These are phyloP conservation scores for Metschnikowia hibisci DNA, from an alignment of 805 yeast species.

Conservation along the genomic window DNA sequence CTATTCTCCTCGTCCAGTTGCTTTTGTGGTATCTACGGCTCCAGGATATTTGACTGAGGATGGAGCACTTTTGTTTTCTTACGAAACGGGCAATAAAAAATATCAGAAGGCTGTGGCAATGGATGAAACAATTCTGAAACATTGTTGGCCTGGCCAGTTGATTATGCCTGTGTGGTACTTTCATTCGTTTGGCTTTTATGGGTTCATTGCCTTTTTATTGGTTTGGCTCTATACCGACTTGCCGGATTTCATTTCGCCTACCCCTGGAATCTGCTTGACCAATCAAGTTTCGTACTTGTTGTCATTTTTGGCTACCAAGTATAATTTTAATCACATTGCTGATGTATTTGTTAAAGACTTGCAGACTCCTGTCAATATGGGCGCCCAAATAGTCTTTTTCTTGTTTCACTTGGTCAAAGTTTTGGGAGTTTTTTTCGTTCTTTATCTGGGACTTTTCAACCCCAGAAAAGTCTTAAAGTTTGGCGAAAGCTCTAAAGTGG, in stretches of 20 bases:
- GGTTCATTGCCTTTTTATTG: slow-evolving; percentile 39
- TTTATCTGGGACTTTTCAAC: slow-evolving; percentile 73
- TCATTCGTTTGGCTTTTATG: slow-evolving; percentile 40
- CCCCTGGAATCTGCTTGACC: slow-evolving; percentile 85
- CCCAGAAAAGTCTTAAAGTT: slow-evolving; percentile 48
- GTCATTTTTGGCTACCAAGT: slow-evolving; percentile 21
- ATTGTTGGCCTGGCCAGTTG: slow-evolving; percentile 87
- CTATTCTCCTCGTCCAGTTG: slow-evolving; percentile 59
- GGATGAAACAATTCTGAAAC: slow-evolving; percentile 51
- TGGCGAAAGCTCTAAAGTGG: slow-evolving; percentile 23
- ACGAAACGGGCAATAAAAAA: slow-evolving; percentile 46
- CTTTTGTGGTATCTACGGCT: slow-evolving; percentile 55
- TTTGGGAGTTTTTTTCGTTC: slow-evolving; percentile 48
- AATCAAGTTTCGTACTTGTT: slow-evolving; percentile 43
- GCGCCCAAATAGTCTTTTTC: slow-evolving; percentile 67
- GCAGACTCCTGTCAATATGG: slow-evolving; percentile 32
- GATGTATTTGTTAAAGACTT: slow-evolving; percentile 47
- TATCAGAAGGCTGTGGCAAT: slow-evolving; percentile 43
- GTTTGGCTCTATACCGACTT: slow-evolving; percentile 90
- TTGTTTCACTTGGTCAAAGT: slow-evolving; percentile 66
- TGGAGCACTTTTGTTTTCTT: slow-evolving; percentile 72
- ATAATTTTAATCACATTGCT: slow-evolving; percentile 44
- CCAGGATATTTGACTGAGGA: slow-evolving; percentile 84
- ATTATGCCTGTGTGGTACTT: slow-evolving; percentile 68
- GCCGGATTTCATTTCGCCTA: slow-evolving; percentile 85